Evolutionary conservation across 2,329 filamentous ascomycete genomes (phyloP).

Genomic region (Xylariales sp.): DNA sequence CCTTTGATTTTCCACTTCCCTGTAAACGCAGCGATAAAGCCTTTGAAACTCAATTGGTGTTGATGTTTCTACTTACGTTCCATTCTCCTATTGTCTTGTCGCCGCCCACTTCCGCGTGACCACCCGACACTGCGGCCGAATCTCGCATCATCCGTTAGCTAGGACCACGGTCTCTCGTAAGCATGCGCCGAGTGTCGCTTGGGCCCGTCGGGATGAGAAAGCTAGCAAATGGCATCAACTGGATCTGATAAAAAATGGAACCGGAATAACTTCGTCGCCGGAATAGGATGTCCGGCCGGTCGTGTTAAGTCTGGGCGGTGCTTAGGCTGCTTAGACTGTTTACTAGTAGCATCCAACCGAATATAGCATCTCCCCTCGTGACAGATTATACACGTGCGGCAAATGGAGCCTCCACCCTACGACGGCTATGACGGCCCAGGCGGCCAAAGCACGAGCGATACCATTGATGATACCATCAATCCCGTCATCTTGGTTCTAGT

Average conservation of each 20-base stretch:
- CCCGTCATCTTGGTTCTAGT: constrained; percentile 53
- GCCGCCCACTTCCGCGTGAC: too few relatives aligned
- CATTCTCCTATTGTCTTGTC: neutral
- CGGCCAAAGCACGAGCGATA: constrained; percentile 11
- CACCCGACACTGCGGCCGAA: too few relatives aligned
- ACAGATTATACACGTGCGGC: constrained; percentile 13
- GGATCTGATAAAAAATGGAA: neutral
- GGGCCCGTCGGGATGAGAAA: too few relatives aligned
- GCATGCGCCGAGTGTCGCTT: too few relatives aligned
- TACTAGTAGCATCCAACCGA: too few relatives aligned
- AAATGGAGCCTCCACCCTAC: constrained; percentile 27
- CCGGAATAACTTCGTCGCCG: constrained; percentile 18
- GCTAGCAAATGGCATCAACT: too few relatives aligned
- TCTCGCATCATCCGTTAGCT: too few relatives aligned
- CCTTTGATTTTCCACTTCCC: neutral
- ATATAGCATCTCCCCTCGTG: neutral
- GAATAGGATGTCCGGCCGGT: too few relatives aligned
- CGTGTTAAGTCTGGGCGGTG: too few relatives aligned
- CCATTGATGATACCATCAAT: constrained; percentile 5
- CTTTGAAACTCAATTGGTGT: neutral
- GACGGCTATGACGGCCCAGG: neutral
- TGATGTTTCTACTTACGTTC: neutral
- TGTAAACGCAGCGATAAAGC: neutral
- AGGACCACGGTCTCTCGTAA: too few relatives aligned
- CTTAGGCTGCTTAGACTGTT: too few relatives aligned